Evolutionary conservation across 129 eudicot genomes (phyloP), one percentile per base, ranked within the genome.

Genomic region (Pittosporum tobira): DNA sequence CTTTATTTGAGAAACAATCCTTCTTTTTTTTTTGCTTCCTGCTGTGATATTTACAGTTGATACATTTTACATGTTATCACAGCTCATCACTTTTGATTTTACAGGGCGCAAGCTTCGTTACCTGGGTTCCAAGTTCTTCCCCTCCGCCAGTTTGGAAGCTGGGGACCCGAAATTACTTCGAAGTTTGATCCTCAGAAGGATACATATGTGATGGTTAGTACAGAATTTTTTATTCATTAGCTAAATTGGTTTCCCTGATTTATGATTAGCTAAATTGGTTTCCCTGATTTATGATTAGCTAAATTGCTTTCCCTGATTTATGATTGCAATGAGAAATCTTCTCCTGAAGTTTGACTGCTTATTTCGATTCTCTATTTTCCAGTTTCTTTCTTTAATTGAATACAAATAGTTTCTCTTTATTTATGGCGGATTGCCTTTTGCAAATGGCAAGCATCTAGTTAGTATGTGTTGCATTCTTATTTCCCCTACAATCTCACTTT

Each of bases 91-190:
- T 58, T 48, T 40, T 26, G 64, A 28, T 63, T 36, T 50, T 61
- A 65, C 79, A 93, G 99, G 69, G 91, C 81, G 52, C 70, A 11
- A 74, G 96, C 96, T 62, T 81, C 94, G 40, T 73, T 93, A 65
- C 82, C 88, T 18, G 91, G 88, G 48, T 93, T 87, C 62, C 57
- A 84, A 55, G 84, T 87, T 72, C 76, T 93, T 56, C 96, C 99
- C 4, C 96, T 93, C 49, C 94, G 84, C 66, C 91, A 93, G 72
- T 93, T 87, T 75, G 96, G 96, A 57, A 77, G 75, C 62, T 93
- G 99, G 99, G 99, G 82, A 45, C 96, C 94, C 15, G 91, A 93
- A 76, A 75, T 93, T 59, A 59, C 77, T 14, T 73, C 90, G n/a
- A 81, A 77, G 64, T 80, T 93, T 45, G 96, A 93, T 66, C 68